Evolutionary conservation across 805 yeast species (phyloP).

Genomic region (Sugiyamaella qingdaonensis): DNA sequence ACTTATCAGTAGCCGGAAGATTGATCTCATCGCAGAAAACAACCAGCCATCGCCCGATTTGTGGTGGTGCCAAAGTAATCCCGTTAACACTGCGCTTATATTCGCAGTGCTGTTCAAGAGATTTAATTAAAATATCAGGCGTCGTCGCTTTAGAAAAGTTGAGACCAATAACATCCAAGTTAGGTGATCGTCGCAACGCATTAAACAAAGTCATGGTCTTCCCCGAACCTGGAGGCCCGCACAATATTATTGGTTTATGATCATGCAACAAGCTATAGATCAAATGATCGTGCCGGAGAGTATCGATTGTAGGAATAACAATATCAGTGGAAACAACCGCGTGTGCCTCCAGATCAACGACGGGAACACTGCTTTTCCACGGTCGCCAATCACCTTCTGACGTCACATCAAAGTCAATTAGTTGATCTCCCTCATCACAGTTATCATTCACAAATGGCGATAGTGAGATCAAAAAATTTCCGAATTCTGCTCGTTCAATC

Average conservation of each 20-base stretch:
- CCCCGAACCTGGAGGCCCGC: conserved; percentile 98
- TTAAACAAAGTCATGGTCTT: conserved; percentile 86
- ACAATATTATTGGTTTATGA: conserved; percentile 60
- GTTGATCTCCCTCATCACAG: conserved; percentile 16
- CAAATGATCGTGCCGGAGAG: conserved; percentile 59
- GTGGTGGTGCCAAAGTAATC: conserved; percentile 50
- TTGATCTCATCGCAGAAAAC: conserved; percentile 91
- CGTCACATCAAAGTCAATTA: conserved; percentile 43
- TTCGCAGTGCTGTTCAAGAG: conserved; percentile 69
- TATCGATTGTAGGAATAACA: conserved; percentile 77
- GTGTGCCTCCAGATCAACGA: conserved; percentile 49
- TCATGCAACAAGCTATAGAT: conserved; percentile 54
- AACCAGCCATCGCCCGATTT: conserved; percentile 65
- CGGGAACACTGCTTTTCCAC: conserved; percentile 40
- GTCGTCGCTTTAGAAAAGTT: conserved; percentile 82
- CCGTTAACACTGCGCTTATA: conserved; percentile 54
- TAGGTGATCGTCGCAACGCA: conserved; percentile 55
- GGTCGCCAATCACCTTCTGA: conserved; percentile 46
- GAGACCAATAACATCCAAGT: conserved; percentile 58
- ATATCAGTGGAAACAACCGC: conserved; percentile 57
- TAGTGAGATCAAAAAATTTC: conserved; percentile 27
- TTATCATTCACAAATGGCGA: conserved; percentile 23
- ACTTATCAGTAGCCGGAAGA: conserved; percentile 66
- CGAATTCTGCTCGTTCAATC: conserved; percentile 39
- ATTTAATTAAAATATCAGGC: conserved; percentile 53